A percentile compares a stretch with the other conserved stretches of the same genome.
These are phyloP conservation scores for Bipolaris oryzae DNA, from an alignment of 2,329 filamentous ascomycete genomes.

Conservation along the genomic window DNA sequence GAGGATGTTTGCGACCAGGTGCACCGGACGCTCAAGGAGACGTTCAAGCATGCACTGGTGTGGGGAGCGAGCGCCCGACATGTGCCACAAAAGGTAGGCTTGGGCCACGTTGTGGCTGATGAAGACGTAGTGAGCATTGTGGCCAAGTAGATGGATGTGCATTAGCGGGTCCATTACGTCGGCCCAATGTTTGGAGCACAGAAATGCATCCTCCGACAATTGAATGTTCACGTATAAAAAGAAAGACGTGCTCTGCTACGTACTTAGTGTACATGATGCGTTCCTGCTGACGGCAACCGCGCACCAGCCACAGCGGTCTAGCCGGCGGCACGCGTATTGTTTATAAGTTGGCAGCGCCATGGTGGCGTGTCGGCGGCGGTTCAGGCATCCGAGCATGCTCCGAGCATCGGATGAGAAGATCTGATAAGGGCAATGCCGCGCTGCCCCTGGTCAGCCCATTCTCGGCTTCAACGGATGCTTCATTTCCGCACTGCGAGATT, in stretches of 20 bases:
- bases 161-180: neutral
- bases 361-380: slow-evolving; percentile 17
- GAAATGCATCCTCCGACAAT: no score
- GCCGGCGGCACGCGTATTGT: neutral
- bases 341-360: neutral
- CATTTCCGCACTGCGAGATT: slow-evolving; percentile 13
- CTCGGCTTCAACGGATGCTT: slow-evolving; percentile 9
- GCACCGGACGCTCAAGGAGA: slow-evolving; percentile 93
- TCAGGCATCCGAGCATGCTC: slow-evolving; percentile 15
- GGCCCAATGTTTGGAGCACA: no score
- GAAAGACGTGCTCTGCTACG: no score
- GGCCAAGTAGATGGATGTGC: slow-evolving; percentile 30
- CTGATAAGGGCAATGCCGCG: slow-evolving; percentile 13
- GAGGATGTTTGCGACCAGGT: slow-evolving; percentile 98
- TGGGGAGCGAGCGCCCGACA: slow-evolving; percentile 97
- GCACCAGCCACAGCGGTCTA: neutral
- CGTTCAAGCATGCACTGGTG: slow-evolving; percentile 97
- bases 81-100: slow-evolving; percentile 88
- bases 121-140: slow-evolving; percentile 73
- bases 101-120: slow-evolving; percentile 77
- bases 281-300: no score
- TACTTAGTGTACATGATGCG: no score
- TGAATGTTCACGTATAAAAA: no score
- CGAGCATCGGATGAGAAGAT: slow-evolving; percentile 23
- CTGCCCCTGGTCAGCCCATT: slow-evolving; percentile 24